Conservation (phyloP, 2,329 filamentous ascomycete species). For the Penicillium sp. region DNA sequence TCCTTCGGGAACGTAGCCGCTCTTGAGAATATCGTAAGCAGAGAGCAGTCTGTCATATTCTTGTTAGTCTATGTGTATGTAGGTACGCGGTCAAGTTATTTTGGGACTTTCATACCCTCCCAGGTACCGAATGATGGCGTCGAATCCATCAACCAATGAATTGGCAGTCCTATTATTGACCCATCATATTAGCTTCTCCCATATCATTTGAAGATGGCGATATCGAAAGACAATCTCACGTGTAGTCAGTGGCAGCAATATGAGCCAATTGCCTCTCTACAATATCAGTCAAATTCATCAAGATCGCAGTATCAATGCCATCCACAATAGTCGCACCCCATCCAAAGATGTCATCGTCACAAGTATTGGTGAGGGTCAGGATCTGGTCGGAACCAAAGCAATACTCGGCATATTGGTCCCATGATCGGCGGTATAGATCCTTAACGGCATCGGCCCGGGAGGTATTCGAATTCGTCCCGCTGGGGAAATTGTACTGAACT, state of each 20-base stretch:
- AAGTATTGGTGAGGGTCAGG: slow-evolving; percentile 16
- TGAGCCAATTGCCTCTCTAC: slow-evolving; percentile 20
- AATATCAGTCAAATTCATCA: slow-evolving; percentile 23
- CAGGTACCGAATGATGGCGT: slow-evolving; percentile 21
- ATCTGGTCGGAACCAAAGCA: slow-evolving; percentile 20
- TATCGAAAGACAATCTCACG: slow-evolving; percentile 11
- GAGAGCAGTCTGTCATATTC: slow-evolving; percentile 16
- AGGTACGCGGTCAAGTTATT: neutral
- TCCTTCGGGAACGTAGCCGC: slow-evolving; percentile 18
- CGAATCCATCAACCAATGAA: slow-evolving; percentile 19
- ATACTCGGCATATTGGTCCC: slow-evolving; percentile 21
- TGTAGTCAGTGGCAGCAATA: slow-evolving; percentile 21
- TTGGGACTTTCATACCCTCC: slow-evolving; percentile 15
- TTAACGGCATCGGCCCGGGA: slow-evolving; percentile 19
- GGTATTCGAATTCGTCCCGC: slow-evolving; percentile 18
- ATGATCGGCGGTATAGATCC: slow-evolving; percentile 19
- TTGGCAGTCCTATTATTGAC: slow-evolving; percentile 11
- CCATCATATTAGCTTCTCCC: neutral
- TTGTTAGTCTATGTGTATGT: neutral
- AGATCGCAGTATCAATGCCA: slow-evolving; percentile 22
- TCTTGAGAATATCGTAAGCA: slow-evolving; percentile 21
- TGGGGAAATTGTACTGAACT: slow-evolving; percentile 19
- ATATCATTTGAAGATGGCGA: neutral
- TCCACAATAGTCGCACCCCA: slow-evolving; percentile 22
- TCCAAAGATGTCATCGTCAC: slow-evolving; percentile 20